A percentile compares a stretch with the other conserved stretches of the same genome.
These are phyloP conservation scores for Kodamaea kakaduensis DNA, from an alignment of 805 yeast species.

Conservation along the genomic window DNA sequence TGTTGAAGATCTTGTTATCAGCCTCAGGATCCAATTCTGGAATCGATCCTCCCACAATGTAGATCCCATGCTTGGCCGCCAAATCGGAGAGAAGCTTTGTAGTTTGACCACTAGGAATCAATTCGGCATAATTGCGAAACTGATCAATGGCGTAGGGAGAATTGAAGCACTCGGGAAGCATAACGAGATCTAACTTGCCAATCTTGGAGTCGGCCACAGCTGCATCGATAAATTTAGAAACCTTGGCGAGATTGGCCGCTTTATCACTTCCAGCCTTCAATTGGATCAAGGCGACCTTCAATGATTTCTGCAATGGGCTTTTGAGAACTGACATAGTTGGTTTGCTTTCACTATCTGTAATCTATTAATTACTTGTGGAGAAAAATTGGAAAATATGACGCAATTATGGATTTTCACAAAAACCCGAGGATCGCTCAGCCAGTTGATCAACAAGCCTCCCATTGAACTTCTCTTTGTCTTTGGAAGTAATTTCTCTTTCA, in stretches of 20 bases:
- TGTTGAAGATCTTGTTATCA: slow-evolving; percentile 40
- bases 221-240: slow-evolving; percentile 54
- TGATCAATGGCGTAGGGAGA: slow-evolving; percentile 89
- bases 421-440: too few relatives aligned
- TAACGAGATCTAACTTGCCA: slow-evolving; percentile 58
- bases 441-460: too few relatives aligned
- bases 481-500: too few relatives aligned
- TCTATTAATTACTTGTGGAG: background rate
- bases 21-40: slow-evolving; percentile 65
- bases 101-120: slow-evolving; percentile 71
- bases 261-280: slow-evolving; percentile 80
- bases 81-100: slow-evolving; percentile 57
- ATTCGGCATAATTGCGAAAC: slow-evolving; percentile 84
- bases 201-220: slow-evolving; percentile 45
- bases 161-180: slow-evolving; percentile 94
- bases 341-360: too few relatives aligned
- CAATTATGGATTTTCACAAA: background rate
- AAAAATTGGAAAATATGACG: slow-evolving; percentile 1
- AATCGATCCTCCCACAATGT: slow-evolving; percentile 84
- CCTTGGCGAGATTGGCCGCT: slow-evolving; percentile 68
- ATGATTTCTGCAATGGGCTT: slow-evolving; percentile 47
- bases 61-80: slow-evolving; percentile 62
- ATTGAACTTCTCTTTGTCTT: too few relatives aligned
- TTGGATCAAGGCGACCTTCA: slow-evolving; percentile 83
- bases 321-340: slow-evolving; percentile 23